Evolutionary conservation across 129 eudicot species (phyloP), one percentile per base, ranked within the genome.

Genomic region (Saposhnikovia divaricata): DNA sequence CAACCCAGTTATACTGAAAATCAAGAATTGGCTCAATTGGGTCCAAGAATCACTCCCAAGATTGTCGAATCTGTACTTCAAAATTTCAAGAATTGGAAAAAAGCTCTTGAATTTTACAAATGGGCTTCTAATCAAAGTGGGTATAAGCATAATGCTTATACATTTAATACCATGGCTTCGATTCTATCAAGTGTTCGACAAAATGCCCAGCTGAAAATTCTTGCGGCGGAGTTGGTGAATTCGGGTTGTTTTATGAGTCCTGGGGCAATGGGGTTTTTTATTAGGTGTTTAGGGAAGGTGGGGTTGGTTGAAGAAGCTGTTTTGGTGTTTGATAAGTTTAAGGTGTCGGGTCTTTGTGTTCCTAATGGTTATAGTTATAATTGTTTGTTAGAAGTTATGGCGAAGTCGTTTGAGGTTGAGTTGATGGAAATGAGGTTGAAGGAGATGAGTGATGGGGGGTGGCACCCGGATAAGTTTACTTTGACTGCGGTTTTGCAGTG

Each of bases 161-260:
- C 93, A 39, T 93, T 79, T 55, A 91, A 89, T 75, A 86, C 93
- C 8, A 73, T 93, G 97, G 98, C 98, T 6, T 75, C 78, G 42
- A 84, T 88, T 79, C 97, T 93, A 43, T 87, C 95, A 89, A 68
- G 77, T 91, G 97, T 82, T 93, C 98, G 96, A 91, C 97, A 88
- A 89, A 93, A 87, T 93, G 95, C 85, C 96, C 82, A 89, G 82
- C 76, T 93, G 93, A 88, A 81, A 45, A 82, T 34, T 21, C 84
- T 93, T 11, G 90, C 71, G 21, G 21, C 21, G 23, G 80, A 85
- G 74, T 21, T 93, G 59, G 34, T 78, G 19, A 91, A 78, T 23
- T 84, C 89, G 10, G 73, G 80, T 61, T 88, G 93, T 79, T 81
- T 55, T 38, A 85, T 92, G 86, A 84, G 85, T 66, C 86, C 98